Evolutionary conservation across 257 asterid species (phyloP).

Genomic region (Solanum tarapatanum): DNA sequence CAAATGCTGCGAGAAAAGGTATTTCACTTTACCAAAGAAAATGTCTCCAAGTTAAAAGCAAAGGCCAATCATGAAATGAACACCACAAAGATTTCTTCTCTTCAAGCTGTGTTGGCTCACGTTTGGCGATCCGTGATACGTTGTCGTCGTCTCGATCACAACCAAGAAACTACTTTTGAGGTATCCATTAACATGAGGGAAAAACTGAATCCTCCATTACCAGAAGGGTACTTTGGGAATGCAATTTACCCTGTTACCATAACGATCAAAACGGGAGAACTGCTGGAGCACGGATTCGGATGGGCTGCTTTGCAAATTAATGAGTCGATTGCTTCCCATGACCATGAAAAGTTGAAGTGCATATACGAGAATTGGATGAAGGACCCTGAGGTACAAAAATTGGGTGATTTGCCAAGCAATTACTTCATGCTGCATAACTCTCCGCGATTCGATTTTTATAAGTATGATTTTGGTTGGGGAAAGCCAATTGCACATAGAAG

Average conservation of each 20-base stretch:
- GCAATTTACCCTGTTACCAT: not conserved
- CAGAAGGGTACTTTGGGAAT: slow-evolving; percentile 29
- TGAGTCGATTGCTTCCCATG: slow-evolving; percentile 9
- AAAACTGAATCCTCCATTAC: slow-evolving; percentile 18
- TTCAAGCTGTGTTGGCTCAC: slow-evolving; percentile 40
- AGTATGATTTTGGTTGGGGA: slow-evolving; percentile 53
- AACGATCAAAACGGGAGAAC: not conserved
- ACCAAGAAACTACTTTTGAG: not conserved
- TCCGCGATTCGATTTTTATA: slow-evolving; percentile 35
- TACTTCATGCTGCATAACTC: slow-evolving; percentile 17
- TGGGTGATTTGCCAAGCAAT: not conserved
- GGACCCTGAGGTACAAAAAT: not conserved
- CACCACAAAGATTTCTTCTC: slow-evolving; percentile 16
- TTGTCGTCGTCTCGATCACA: not conserved
- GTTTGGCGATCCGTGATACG: slow-evolving; percentile 32
- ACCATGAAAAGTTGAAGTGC: not conserved
- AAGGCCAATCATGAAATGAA: slow-evolving; percentile 25
- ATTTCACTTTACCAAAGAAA: slow-evolving; percentile 20
- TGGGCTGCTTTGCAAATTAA: slow-evolving; percentile 16
- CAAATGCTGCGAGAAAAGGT: slow-evolving; percentile 4
- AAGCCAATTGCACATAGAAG: slow-evolving; percentile 33
- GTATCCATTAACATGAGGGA: slow-evolving; percentile 10
- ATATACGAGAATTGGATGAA: not conserved
- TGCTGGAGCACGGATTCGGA: not conserved
- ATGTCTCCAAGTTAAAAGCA: slow-evolving; percentile 13